Evolutionary conservation across 2,329 filamentous ascomycete genomes (phyloP).

Genomic region (Penicillium frequentans): DNA sequence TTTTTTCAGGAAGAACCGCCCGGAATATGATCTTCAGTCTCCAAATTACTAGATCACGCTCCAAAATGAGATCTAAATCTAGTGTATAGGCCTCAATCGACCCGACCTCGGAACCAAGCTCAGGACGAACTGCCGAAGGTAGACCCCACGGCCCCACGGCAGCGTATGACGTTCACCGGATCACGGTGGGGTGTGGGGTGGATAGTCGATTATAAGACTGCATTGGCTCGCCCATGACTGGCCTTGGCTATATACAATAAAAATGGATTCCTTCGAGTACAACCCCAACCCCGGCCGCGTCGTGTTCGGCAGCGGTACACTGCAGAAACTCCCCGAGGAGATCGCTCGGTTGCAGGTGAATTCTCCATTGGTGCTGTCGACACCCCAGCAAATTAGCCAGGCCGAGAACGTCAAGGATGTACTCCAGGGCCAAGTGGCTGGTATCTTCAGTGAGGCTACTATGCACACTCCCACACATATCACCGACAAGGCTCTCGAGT

Average conservation of each 20-base stretch:
- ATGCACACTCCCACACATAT: conserved; percentile 64
- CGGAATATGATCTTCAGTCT: not conserved
- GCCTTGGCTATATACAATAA: not conserved
- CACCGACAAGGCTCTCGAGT: conserved; percentile 57
- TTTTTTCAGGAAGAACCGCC: not conserved
- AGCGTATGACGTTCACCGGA: conserved; percentile 15
- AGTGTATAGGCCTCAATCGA: not conserved
- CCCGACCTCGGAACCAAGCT: conserved; percentile 7
- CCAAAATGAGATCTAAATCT: not conserved
- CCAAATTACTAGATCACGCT: not conserved
- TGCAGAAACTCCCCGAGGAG: conserved; percentile 50
- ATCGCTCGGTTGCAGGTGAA: conserved; percentile 48
- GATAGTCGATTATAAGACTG: conserved; percentile 14
- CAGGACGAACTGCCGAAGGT: conserved; percentile 15
- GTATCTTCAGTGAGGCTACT: conserved; percentile 56
- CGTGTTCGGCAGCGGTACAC: conserved; percentile 57
- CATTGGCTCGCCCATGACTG: not conserved
- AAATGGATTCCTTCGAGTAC: conserved; percentile 59
- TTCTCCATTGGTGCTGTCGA: conserved; percentile 58
- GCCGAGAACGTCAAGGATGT: conserved; percentile 47
- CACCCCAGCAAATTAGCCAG: conserved; percentile 52
- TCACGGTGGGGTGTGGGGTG: conserved; percentile 16
- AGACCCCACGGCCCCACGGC: conserved; percentile 13
- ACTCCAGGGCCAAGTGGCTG: conserved; percentile 49
- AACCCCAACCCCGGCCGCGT: conserved; percentile 55